These are phyloP conservation scores for Daucus carota DNA, from an alignment of 129 eudicot species.

Conservation along the genomic window DNA sequence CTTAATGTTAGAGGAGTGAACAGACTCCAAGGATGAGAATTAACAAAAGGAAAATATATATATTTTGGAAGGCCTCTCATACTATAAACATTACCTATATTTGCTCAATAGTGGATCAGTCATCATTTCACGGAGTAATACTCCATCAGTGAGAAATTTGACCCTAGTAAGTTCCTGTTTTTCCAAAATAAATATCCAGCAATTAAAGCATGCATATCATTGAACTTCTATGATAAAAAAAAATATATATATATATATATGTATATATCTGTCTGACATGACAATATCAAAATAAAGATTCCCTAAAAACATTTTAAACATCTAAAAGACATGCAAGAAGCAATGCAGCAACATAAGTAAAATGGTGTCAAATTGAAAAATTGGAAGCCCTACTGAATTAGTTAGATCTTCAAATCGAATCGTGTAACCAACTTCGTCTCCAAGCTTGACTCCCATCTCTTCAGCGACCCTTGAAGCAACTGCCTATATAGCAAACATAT, in stretches of 20 bases:
- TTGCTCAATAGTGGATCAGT: constrained; percentile 93
- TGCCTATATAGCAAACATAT: constrained; percentile 30
- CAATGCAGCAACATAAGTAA: neutral
- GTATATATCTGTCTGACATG: neutral
- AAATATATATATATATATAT: too few species aligned
- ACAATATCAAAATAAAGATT: neutral
- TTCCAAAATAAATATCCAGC: constrained; percentile 29
- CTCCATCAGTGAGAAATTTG: constrained; percentile 97
- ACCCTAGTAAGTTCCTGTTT: constrained; percentile 78
- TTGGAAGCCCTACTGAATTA: constrained; percentile 38
- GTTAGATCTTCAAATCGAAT: constrained; percentile 92
- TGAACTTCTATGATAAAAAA: neutral
- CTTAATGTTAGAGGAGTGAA: neutral
- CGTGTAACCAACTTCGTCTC: constrained; percentile 94
- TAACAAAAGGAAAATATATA: neutral
- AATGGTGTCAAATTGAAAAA: neutral
- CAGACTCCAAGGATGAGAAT: neutral
- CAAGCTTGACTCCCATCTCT: constrained; percentile 96
- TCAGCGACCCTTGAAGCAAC: constrained; percentile 90
- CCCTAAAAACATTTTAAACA: neutral
- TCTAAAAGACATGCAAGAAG: neutral
- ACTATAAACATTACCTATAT: constrained; percentile 55
- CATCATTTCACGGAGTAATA: constrained; percentile 95
- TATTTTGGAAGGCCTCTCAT: neutral
- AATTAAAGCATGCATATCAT: constrained; percentile 14